A percentile compares a stretch with the other conserved stretches of the same genome.
phyloP scores from a whole-genome alignment of 768 basidiomycete species.

The Phanerochaete sordida region DNA sequence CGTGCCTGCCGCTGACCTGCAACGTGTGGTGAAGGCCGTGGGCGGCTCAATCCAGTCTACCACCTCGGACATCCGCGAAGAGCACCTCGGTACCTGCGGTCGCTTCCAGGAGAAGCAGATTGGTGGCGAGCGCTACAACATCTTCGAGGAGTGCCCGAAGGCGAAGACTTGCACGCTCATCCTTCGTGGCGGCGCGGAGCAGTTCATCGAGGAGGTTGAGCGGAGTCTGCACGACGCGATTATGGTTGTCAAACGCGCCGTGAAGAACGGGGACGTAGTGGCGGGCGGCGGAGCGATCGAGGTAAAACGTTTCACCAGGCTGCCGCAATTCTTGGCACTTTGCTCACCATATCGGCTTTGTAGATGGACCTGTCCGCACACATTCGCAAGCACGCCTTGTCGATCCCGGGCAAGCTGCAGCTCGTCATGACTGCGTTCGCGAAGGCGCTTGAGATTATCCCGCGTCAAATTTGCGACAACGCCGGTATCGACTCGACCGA shows the following conservation, averaged over 20 bases:
- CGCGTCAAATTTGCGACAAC: slow-evolving; percentile 97
- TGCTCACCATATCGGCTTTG: neutral
- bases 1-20: slow-evolving; percentile 84
- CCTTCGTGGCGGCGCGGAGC: slow-evolving; percentile 94
- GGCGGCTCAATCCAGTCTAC: slow-evolving; percentile 95
- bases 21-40: slow-evolving; percentile 92
- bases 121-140: slow-evolving; percentile 93
- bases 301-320: slow-evolving; percentile 41
- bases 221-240: slow-evolving; percentile 96
- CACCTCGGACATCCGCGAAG: slow-evolving; percentile 83
- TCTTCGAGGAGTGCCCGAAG: slow-evolving; percentile 90
- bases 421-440: slow-evolving; percentile 94
- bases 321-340: neutral
- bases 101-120: slow-evolving; percentile 92
- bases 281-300: slow-evolving; percentile 98
- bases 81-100: slow-evolving; percentile 94
- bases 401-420: slow-evolving; percentile 94
- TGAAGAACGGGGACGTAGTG: slow-evolving; percentile 93
- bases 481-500: slow-evolving; percentile 98
- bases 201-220: slow-evolving; percentile 98
- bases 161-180: slow-evolving; percentile 95
- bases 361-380: slow-evolving; percentile 98
- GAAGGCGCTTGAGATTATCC: slow-evolving; percentile 95
- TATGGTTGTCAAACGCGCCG: slow-evolving; percentile 99
- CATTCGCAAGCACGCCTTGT: slow-evolving; percentile 85